Base-by-base conservation (phyloP, 1,139 yeast genomes). In the Yamadazyma conglobata region DNA sequence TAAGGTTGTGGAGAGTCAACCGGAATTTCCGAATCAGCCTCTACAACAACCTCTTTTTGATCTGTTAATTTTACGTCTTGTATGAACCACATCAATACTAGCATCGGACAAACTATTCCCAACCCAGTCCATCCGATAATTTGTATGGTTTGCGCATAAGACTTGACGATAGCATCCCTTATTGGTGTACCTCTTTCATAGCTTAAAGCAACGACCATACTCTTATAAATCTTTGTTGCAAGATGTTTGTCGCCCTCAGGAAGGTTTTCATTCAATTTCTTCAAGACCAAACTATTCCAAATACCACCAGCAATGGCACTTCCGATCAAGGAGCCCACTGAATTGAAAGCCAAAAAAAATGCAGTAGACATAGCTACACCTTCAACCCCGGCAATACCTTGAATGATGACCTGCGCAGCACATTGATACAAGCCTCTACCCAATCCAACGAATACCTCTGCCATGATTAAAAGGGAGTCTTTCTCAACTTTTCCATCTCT, bases 101-200 rank as follows among this genome's bases (percentile, higher is more conserved):
- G 25, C 42, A 39, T 43, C 24, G 50, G 56, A 11, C 39, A 43
- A 11, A 45, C 32, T 5, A 48, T 34, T 8, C 50, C 54, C 11
- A 46, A 26, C n/a, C 40, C 43, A 10, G 37, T 27, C 47, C 46
- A 49, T 5, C 51, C 54, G 31, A 48, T 43, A 9, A 48, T 35
- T 35, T 50, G 54, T 6, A 32, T 27, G 3, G 54, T 47, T 37
- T 51, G 54, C 32, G 51, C 35, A 35, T 48, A 49, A 10, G 52
- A 44, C 30, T 40, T 36, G 3, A 48, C 47, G 27, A 50, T 46
- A 8, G 54, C 56, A 27, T 34, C 38, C 42, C 56, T 48, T 7
- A 30, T 30, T 3, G 32, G 43, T 7, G 54, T 38, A 5, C 54
- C 54, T 29, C 38, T 37, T 22, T 42, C 29, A 28, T 39, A 49